A percentile compares a stretch with the other conserved stretches of the same genome.
Conservation (phyloP, 495 filamentous ascomycete genomes). For the Daldinia childiae region DNA sequence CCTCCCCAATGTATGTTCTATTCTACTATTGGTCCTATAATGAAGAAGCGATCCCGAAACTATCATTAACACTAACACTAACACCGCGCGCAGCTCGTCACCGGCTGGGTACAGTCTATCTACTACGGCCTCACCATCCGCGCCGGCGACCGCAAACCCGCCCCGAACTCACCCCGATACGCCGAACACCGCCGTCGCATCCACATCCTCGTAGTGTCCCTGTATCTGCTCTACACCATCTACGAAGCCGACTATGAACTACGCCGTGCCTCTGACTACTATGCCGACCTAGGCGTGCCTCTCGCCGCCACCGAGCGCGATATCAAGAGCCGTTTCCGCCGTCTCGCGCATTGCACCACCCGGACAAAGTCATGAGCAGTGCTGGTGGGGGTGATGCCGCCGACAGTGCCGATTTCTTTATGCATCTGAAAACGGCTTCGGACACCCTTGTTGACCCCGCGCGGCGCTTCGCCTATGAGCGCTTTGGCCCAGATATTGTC, state of each 20-base stretch:
- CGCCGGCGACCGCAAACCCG: constrained; percentile 84
- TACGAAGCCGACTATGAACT: constrained; percentile 90
- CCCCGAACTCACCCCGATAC: constrained; percentile 74
- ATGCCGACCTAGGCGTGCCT: constrained; percentile 74
- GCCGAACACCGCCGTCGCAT: constrained; percentile 79
- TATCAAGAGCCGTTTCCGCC: constrained; percentile 85
- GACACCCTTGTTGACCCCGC: constrained; percentile 83
- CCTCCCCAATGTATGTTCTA: constrained; percentile 72
- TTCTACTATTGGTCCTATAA: neutral
- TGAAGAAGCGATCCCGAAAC: neutral
- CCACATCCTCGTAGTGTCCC: constrained; percentile 79
- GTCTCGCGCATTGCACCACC: constrained; percentile 84
- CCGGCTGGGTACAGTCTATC: constrained; percentile 77
- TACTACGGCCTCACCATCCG: constrained; percentile 93
- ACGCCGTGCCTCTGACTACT: constrained; percentile 75
- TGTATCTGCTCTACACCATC: constrained; percentile 91
- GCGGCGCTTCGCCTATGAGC: constrained; percentile 90
- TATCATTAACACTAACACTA: neutral
- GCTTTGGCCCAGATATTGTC: constrained; percentile 82
- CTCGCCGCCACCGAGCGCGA: constrained; percentile 73
- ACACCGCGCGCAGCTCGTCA: constrained; percentile 67
- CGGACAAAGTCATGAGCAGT: constrained; percentile 74
- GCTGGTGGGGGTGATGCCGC: constrained; percentile 35
- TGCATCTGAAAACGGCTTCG: constrained; percentile 81
- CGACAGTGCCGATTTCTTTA: constrained; percentile 73